Percentiles rank a stretch among this genome's conserved stretches.
Evolutionary conservation across 2,329 filamentous ascomycete genomes (phyloP).

Genomic region (Talaromyces piceae): DNA sequence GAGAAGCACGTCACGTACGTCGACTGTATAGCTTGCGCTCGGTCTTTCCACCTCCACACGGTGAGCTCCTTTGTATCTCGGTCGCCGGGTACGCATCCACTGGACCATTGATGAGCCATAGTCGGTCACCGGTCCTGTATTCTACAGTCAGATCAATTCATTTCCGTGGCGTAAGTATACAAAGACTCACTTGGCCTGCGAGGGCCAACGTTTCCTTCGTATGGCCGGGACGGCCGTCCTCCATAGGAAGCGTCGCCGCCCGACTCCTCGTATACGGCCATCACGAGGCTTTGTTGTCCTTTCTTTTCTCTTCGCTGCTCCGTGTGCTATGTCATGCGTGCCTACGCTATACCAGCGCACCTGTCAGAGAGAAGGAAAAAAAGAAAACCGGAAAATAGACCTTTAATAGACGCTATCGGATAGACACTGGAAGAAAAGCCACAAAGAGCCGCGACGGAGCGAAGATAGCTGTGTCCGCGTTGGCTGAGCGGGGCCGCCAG

Average conservation of each 20-base stretch:
- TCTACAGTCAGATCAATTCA: conserved; percentile 2
- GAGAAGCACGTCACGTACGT: conserved; percentile 51
- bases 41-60: conserved; percentile 74
- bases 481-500: background rate
- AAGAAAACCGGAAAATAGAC: background rate
- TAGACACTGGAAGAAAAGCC: background rate
- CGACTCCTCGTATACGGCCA: conserved; percentile 35
- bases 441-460: background rate
- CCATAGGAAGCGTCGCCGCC: conserved; percentile 26
- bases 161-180: background rate
- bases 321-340: background rate
- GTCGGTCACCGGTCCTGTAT: conserved; percentile 76
- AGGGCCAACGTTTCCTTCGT: conserved; percentile 26
- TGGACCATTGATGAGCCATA: conserved; percentile 85
- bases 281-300: background rate
- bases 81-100: conserved; percentile 79
- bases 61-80: conserved; percentile 64
- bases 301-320: background rate
- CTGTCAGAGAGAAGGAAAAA: background rate
- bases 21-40: conserved; percentile 80
- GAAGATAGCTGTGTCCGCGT: conserved; percentile 10
- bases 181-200: conserved; percentile 32
- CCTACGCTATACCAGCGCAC: background rate
- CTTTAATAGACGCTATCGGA: background rate
- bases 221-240: conserved; percentile 25